A percentile compares a stretch with the other conserved stretches of the same genome.
Conservation (phyloP, 768 basidiomycete species). For the Suillus subluteus region DNA sequence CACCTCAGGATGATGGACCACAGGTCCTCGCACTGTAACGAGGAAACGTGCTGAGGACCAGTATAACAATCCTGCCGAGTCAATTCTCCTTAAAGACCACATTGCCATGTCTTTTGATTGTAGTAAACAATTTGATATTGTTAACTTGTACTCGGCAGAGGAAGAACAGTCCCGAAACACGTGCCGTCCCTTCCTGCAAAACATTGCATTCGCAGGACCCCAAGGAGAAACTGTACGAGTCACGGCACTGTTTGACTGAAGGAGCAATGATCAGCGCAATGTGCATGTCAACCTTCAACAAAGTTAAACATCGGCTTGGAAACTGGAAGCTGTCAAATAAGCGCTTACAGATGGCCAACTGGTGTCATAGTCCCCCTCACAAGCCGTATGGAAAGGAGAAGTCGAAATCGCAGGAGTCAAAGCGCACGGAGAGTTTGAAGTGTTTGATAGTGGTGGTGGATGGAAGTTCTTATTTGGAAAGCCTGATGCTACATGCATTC, state of each 20-base stretch:
- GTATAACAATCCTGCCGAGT: not conserved
- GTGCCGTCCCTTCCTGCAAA: not conserved
- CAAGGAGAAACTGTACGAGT: not conserved
- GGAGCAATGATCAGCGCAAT: conserved; percentile 36
- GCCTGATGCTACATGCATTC: conserved; percentile 28
- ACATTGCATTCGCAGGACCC: not conserved
- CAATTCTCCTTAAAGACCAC: accelerated
- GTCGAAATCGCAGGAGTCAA: not conserved
- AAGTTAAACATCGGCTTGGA: conserved; percentile 16
- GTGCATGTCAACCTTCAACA: conserved; percentile 11
- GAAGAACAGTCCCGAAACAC: accelerated
- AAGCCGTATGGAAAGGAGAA: conserved; percentile 15
- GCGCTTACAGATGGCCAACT: conserved; percentile 38
- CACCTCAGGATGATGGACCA: not conserved
- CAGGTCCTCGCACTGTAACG: not conserved
- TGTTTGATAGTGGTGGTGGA: conserved; percentile 25
- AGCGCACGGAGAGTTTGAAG: conserved; percentile 5
- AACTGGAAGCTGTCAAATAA: conserved; percentile 16
- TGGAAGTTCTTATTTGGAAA: conserved; percentile 37
- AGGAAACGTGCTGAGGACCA: not conserved
- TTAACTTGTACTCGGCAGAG: conserved; percentile 2
- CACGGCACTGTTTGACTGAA: conserved; percentile 25
- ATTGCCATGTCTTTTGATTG: too few relatives aligned
- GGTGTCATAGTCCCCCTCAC: conserved; percentile 20
- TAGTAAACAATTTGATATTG: not conserved